Percentiles rank a stretch among this genome's conserved stretches.
phyloP scores from a whole-genome alignment of 768 basidiomycete genomes.

The Leccinum boreale region DNA sequence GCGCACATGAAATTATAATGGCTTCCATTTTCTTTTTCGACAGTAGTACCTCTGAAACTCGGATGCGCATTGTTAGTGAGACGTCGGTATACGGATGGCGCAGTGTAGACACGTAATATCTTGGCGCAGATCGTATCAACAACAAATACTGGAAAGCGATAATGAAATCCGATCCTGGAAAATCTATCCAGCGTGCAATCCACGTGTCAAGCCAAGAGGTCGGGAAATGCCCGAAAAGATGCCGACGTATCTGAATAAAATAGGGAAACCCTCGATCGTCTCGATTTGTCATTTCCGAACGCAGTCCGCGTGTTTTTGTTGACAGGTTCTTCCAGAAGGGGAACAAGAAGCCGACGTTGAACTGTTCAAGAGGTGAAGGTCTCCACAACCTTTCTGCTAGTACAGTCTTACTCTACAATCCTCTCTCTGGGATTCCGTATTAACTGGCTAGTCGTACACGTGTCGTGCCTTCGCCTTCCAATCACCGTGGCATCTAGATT shows the following conservation, averaged over 20 bases:
- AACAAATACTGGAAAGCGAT: not conserved
- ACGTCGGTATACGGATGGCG: not conserved
- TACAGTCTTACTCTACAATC: not conserved
- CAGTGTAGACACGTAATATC: not conserved
- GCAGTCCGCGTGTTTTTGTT: conserved; percentile 46
- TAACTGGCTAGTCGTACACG: not conserved
- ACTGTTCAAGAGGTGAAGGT: conserved; percentile 59
- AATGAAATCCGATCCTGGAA: not conserved
- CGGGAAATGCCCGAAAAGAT: not conserved
- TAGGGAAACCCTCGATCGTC: conserved; percentile 91
- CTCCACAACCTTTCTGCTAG: not conserved
- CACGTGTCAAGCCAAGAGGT: not conserved
- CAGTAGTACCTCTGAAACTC: not conserved
- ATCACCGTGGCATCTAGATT: conserved; percentile 13
- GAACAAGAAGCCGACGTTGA: conserved; percentile 83
- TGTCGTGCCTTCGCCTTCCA: too few species aligned
- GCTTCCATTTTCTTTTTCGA: not conserved
- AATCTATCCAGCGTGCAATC: not conserved
- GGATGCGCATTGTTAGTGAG: not conserved
- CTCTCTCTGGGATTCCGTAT: not conserved
- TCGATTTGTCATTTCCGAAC: conserved; percentile 94
- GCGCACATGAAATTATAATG: not conserved
- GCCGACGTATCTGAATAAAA: not conserved
- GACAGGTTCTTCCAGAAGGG: conserved; percentile 79
- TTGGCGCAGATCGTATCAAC: not conserved